These are phyloP conservation scores for Leccinum subtestaceum DNA, from an alignment of 768 basidiomycete species.

Conservation along the genomic window DNA sequence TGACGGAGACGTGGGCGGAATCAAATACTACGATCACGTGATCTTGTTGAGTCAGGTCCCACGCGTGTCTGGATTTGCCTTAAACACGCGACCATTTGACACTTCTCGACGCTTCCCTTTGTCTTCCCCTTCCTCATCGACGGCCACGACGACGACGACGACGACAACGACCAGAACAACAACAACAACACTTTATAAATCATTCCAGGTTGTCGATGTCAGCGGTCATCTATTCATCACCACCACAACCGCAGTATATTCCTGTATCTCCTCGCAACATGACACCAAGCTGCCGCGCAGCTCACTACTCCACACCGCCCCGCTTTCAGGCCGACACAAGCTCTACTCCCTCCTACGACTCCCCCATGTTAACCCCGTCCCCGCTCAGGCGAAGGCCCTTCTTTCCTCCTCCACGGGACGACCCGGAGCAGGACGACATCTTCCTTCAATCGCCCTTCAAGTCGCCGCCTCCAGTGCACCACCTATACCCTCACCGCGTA, in stretches of 20 bases:
- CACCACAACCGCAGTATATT: slow-evolving; percentile 33
- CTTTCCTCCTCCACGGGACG: slow-evolving; percentile 32
- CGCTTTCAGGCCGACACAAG: slow-evolving; percentile 21
- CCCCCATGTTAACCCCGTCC: slow-evolving; percentile 65
- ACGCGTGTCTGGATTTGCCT: slow-evolving; percentile 25
- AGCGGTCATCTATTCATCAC: slow-evolving; percentile 29
- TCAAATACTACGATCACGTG: slow-evolving; percentile 32
- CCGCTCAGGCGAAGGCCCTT: slow-evolving; percentile 49
- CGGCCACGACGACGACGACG: background rate
- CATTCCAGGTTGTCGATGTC: slow-evolving; percentile 18
- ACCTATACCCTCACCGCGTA: slow-evolving; percentile 42
- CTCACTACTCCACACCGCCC: slow-evolving; percentile 35
- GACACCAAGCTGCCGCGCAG: slow-evolving; percentile 34
- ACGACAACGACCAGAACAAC: background rate
- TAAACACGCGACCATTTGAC: slow-evolving; percentile 28
- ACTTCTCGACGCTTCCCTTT: slow-evolving; percentile 1
- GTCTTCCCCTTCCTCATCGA: slow-evolving; percentile 16
- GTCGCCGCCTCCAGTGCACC: slow-evolving; percentile 44
- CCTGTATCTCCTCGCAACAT: slow-evolving; percentile 33
- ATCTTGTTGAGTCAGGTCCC: slow-evolving; percentile 34
- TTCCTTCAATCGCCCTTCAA: slow-evolving; percentile 54
- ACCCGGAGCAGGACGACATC: slow-evolving; percentile 45
- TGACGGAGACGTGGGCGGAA: slow-evolving; percentile 31
- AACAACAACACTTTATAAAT: background rate
- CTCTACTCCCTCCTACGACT: slow-evolving; percentile 41